Evolutionary conservation across 768 basidiomycete species (phyloP).

Genomic region (Pisolithus marmoratus): DNA sequence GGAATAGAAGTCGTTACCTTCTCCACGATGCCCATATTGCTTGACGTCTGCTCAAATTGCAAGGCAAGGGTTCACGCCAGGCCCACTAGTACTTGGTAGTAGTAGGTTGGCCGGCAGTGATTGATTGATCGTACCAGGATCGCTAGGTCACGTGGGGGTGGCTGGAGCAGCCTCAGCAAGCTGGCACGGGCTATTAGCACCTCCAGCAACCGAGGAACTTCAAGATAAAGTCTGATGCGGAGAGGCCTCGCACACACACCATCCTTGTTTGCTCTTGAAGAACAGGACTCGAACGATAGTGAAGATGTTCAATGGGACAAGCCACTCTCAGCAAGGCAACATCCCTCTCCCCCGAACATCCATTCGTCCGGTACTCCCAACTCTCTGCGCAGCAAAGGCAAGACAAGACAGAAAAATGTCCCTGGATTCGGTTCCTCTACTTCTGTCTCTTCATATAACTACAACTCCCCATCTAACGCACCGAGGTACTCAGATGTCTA

Average conservation of each 20-base stretch:
- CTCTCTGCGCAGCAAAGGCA: slow-evolving; percentile 27
- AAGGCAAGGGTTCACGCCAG: too few species aligned
- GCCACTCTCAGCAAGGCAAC: slow-evolving; percentile 26
- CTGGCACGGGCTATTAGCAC: too few species aligned
- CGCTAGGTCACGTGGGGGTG: not conserved
- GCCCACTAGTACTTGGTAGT: too few species aligned
- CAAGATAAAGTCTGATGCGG: slow-evolving; percentile 5
- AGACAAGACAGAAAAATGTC: slow-evolving; percentile 24
- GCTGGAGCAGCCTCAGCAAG: not conserved
- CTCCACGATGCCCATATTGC: slow-evolving; percentile 87
- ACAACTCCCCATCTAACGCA: slow-evolving; percentile 24
- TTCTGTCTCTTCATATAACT: slow-evolving; percentile 21
- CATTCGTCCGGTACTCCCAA: slow-evolving; percentile 26
- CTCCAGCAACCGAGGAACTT: too few species aligned
- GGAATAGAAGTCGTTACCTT: slow-evolving; percentile 49
- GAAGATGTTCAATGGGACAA: slow-evolving; percentile 44
- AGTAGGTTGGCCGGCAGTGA: too few species aligned
- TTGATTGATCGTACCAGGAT: too few species aligned
- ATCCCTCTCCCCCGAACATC: slow-evolving; percentile 5
- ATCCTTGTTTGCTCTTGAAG: slow-evolving; percentile 61
- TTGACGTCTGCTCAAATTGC: not conserved
- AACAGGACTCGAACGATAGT: slow-evolving; percentile 42
- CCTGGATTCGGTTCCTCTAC: slow-evolving; percentile 27
- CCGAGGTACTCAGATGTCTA: slow-evolving; percentile 59
- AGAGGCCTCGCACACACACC: slow-evolving; percentile 46